These are phyloP conservation scores for Arthrobotrys megalospora DNA, from an alignment of 2,329 filamentous ascomycete genomes.

Conservation along the genomic window DNA sequence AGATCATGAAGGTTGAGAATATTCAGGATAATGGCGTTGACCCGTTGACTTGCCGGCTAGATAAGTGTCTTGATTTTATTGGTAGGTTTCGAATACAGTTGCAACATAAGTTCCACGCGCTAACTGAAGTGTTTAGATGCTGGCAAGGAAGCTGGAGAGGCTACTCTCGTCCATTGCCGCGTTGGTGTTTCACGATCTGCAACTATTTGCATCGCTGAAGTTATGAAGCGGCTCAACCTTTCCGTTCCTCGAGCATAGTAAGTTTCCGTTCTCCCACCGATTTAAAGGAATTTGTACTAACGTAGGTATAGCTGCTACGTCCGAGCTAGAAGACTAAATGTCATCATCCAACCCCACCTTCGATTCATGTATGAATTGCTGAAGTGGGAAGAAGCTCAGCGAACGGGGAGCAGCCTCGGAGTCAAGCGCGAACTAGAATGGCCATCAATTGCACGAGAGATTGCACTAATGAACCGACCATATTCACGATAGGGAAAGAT, in stretches of 20 bases:
- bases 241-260: constrained; percentile 92
- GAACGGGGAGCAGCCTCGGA: constrained; percentile 71
- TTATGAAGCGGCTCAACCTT: constrained; percentile 85
- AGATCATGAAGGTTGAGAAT: constrained; percentile 83
- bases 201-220: constrained; percentile 98
- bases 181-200: constrained; percentile 96
- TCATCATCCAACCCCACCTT: constrained; percentile 97
- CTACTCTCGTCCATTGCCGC: constrained; percentile 94
- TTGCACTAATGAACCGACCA: constrained; percentile 95
- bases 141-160: constrained; percentile 81
- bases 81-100: constrained; percentile 73
- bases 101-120: background rate
- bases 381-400: constrained; percentile 91
- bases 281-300: constrained; percentile 53
- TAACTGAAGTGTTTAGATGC: constrained; percentile 74
- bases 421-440: constrained; percentile 88
- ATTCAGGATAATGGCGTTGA: constrained; percentile 99
- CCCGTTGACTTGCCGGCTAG: constrained; percentile 87
- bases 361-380: constrained; percentile 95
- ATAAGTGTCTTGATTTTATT: constrained; percentile 89
- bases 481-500: constrained; percentile 77
- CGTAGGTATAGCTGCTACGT: constrained; percentile 80
- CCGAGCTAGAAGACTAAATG: constrained; percentile 89
- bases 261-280: constrained; percentile 65
- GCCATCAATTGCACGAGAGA: constrained; percentile 87